Evolutionary conservation across 78 protist genomes (phyloP), one percentile per base, ranked within the genome.

Genomic region (Pigoraptor vietnamica): DNA sequence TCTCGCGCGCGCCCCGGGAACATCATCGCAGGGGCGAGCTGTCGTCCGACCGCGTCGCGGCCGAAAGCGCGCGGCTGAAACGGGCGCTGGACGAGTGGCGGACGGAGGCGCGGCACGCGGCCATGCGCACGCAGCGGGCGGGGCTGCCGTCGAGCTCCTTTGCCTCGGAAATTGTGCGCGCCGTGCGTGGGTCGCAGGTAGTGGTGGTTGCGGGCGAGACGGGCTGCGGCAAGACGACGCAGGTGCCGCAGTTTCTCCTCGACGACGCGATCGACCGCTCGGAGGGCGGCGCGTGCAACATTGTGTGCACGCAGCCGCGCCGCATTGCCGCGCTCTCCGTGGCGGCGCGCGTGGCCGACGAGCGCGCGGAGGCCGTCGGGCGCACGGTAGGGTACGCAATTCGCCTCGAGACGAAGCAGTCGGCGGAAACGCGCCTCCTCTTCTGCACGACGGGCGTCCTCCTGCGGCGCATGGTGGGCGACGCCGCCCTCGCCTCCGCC

Each of bases 391-490:
- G 98, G 6, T 96, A 95, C 86, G 35, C 33, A 9, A 56, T 96
- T 35, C 90, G 95, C 35, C 88, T 93, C 35, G 95, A 88, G n/a
- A 0, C n/a, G 25, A 24, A 14, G 83, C 82, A 0, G 23, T 39
- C 92, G 0, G 1, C 39, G 33, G n/a, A 23, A 33, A 95, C 98
- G 19, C 91, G 94, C 37, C 79, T 97, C n/a, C 81, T 93, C 81
- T 97, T 91, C 89, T 93, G 95, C 94, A 95, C 98, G 1, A 95
- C 95, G 23, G 98, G 98, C 37, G 55, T 97, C 48, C 94, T 97
- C 21, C 86, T 97, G 39, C 95, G 94, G 10, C 21, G 39, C 24
- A 39, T 94, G 34, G 95, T 94, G 35, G 81, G 38, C 29, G 94
- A 92, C 39, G 23, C 21, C 24, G 23, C 0, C n/a, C 36, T 93